phyloP scores from a whole-genome alignment of 2,329 filamentous ascomycete genomes.

The Fusarium poae region DNA sequence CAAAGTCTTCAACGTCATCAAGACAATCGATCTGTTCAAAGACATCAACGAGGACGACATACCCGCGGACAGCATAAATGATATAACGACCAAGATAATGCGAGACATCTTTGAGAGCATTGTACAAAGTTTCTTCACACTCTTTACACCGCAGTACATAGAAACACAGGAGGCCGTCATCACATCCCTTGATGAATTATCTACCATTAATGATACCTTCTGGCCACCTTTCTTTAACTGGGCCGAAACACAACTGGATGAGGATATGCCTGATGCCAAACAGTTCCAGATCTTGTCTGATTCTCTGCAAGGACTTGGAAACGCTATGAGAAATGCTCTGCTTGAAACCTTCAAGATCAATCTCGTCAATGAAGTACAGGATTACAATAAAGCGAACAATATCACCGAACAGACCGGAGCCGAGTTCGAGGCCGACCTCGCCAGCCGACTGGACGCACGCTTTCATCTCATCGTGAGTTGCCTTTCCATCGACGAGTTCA shows the following conservation, averaged over 20 bases:
- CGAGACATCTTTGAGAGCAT: constrained; percentile 28
- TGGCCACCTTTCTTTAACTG: constrained; percentile 44
- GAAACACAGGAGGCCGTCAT: constrained; percentile 39
- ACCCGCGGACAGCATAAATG: constrained; percentile 13
- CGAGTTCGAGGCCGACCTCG: constrained; percentile 44
- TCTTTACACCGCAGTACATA: constrained; percentile 48
- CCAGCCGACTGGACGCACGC: constrained; percentile 42
- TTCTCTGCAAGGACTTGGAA: constrained; percentile 24
- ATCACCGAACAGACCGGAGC: constrained; percentile 23
- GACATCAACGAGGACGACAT: constrained; percentile 24
- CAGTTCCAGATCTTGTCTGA: constrained; percentile 16
- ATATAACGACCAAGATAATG: constrained; percentile 41
- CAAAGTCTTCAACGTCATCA: constrained; percentile 55
- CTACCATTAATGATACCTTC: constrained; percentile 46
- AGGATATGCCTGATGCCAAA: constrained; percentile 6
- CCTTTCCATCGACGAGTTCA: neutral
- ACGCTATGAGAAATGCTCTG: constrained; percentile 50
- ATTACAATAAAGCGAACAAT: constrained; percentile 35
- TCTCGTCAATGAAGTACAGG: constrained; percentile 44
- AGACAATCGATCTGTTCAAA: constrained; percentile 31
- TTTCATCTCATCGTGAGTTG: constrained; percentile 52
- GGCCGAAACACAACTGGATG: constrained; percentile 9
- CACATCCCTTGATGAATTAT: constrained; percentile 48
- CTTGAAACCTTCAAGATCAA: constrained; percentile 52
- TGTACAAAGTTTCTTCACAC: constrained; percentile 43